Evolutionary conservation across 164 flowering plant genomes (phyloP).

Genomic region (Vitis labrusca): DNA sequence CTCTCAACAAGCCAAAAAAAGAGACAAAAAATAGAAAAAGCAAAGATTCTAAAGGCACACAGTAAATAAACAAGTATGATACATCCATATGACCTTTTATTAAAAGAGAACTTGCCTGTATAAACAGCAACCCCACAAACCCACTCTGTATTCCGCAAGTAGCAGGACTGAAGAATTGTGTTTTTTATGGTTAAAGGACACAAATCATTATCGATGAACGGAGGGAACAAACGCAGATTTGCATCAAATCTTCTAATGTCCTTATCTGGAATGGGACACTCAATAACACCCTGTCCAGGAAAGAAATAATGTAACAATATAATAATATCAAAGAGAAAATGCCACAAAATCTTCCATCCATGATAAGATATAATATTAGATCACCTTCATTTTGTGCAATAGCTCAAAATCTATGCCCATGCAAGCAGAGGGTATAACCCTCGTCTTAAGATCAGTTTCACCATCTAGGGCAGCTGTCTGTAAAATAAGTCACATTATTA

Average conservation of each 20-base stretch:
- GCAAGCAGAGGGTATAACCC: slow-evolving; percentile 86
- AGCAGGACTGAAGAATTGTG: slow-evolving; percentile 96
- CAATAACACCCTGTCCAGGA: slow-evolving; percentile 80
- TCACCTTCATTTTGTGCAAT: slow-evolving; percentile 90
- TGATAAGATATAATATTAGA: slow-evolving; percentile 10
- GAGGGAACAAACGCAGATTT: slow-evolving; percentile 89
- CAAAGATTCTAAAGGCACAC: no score
- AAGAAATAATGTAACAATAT: not conserved
- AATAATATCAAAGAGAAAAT: not conserved
- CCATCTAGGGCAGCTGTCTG: slow-evolving; percentile 98
- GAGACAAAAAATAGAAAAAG: not conserved
- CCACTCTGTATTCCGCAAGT: slow-evolving; percentile 96
- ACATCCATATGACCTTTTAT: not conserved
- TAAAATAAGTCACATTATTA: slow-evolving; percentile 14
- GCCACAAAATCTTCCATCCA: not conserved
- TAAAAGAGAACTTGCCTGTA: slow-evolving; percentile 63
- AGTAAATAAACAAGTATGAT: no score
- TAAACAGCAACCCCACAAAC: slow-evolving; percentile 99
- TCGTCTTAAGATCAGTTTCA: slow-evolving; percentile 93
- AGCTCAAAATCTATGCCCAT: slow-evolving; percentile 80
- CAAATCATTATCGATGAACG: slow-evolving; percentile 93
- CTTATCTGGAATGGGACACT: slow-evolving; percentile 92
- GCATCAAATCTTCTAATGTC: slow-evolving; percentile 97
- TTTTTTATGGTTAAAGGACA: slow-evolving; percentile 93
- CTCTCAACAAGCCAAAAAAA: not conserved